phyloP scores from a whole-genome alignment of 371 early-diverging fungal species.

The Mucor sp. region DNA sequence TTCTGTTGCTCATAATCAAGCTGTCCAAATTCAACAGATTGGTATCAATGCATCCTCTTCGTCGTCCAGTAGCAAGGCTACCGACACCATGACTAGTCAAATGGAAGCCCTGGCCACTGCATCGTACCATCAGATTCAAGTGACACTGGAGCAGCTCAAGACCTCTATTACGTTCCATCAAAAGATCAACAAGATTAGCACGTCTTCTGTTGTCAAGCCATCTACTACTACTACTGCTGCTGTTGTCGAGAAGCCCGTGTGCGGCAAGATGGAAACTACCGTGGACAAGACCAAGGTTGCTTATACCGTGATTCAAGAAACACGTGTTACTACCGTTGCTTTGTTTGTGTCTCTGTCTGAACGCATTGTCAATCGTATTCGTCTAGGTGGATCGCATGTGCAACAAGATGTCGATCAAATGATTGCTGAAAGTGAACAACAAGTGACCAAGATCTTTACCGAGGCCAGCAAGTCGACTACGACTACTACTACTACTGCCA shows the following conservation, averaged over 20 bases:
- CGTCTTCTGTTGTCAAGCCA: not conserved
- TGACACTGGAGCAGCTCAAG: constrained; percentile 30
- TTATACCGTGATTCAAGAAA: constrained; percentile 28
- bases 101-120: constrained; percentile 27
- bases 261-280: constrained; percentile 18
- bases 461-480: constrained; percentile 15
- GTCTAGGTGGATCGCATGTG: constrained; percentile 21
- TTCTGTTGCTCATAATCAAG: constrained; percentile 26
- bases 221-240: not conserved
- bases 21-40: constrained; percentile 32
- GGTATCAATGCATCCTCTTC: constrained; percentile 29
- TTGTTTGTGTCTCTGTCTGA: constrained; percentile 21
- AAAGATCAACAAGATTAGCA: not conserved
- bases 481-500: constrained; percentile 7
- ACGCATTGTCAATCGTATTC: constrained; percentile 21
- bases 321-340: constrained; percentile 18
- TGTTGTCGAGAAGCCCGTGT: constrained; percentile 16
- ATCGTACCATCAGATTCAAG: constrained; percentile 30
- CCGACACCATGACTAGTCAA: constrained; percentile 15
- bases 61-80: constrained; percentile 19
- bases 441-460: constrained; percentile 18
- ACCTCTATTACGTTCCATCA: constrained; percentile 20
- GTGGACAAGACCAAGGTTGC: constrained; percentile 31
- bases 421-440: constrained; percentile 13
- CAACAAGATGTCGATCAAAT: constrained; percentile 24